phyloP scores from a whole-genome alignment of 2,329 filamentous ascomycete genomes.

The Rhynchosporium agropyri region DNA sequence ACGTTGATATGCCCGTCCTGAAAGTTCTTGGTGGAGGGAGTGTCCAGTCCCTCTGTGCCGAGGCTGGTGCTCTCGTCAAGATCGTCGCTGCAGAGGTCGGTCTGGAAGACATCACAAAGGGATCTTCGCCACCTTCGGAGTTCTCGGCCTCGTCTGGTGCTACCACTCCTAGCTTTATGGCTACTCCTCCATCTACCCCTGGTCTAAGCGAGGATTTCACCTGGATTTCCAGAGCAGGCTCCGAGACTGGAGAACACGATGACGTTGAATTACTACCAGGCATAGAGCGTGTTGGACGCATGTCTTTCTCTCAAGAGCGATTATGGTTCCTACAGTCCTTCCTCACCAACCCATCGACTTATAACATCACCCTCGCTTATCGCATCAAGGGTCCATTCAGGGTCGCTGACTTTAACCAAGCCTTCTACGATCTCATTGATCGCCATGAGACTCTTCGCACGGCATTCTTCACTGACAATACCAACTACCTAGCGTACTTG shows the following conservation, averaged over 20 bases:
- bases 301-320: conserved; percentile 27
- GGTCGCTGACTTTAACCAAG: conserved; percentile 27
- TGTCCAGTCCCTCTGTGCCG: conserved; percentile 21
- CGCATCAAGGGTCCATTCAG: conserved; percentile 33
- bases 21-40: conserved; percentile 27
- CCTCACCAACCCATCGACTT: conserved; percentile 36
- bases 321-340: conserved; percentile 37
- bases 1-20: conserved; percentile 39
- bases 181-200: conserved; percentile 19
- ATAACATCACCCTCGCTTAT: conserved; percentile 34
- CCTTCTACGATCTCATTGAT: conserved; percentile 29
- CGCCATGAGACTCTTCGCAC: conserved; percentile 40
- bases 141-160: conserved; percentile 21
- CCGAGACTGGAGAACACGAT: conserved; percentile 19
- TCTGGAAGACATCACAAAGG: conserved; percentile 2
- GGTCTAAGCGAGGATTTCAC: conserved; percentile 21
- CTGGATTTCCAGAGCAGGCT: conserved; percentile 20
- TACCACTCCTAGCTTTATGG: conserved; percentile 16
- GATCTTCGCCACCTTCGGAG: conserved; percentile 20
- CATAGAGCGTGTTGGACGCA: conserved; percentile 17
- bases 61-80: conserved; percentile 24
- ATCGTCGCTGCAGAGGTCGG: conserved; percentile 5
- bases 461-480: conserved; percentile 32
- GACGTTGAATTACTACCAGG: conserved; percentile 20
- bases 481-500: conserved; percentile 22